Base-by-base conservation (phyloP, 2,329 filamentous ascomycete species). In the Sclerotinia trifoliorum region DNA sequence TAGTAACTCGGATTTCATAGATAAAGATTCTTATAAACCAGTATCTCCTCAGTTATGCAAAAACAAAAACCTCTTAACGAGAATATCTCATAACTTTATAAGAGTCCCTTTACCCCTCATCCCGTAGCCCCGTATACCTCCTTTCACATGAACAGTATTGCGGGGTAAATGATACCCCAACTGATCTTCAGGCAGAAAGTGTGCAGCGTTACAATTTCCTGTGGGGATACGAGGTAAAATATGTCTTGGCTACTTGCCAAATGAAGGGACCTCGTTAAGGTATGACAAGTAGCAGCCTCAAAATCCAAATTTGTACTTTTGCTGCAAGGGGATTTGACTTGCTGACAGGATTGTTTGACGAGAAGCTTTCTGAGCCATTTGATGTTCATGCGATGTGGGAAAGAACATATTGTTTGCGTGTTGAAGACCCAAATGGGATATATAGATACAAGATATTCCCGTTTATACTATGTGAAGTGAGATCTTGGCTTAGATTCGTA, bases 11-110 rank as follows among this genome's bases (percentile, higher is more conserved):
- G 5, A 24, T 24, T 29, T 49, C 21, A 35, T 24, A 6, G 6
- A 10, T 7, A 24, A 24, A 49, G 17, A 10, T 29, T 49, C 19
- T 24, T 24, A 49, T 35, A 35, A 49, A 21, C 29, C 11, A 49
- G n/a, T 39, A 54, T 42, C 11, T 48, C 13, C 4, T 64, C 17
- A 52, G 3, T 21, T 8, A 26, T 21, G 5, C 24, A 15, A 19
- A 63, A 42, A 54, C 19, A 2, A 35, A 35, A 17, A 24, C 3
- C 17, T 8, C 26, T 35, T 17, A 32, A 60, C 13, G 11, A 61
- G 44, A 49, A 24, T 17, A 49, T 61, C 19, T 15, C 26, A 21
- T 17, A n/a, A 26, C 42, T 60, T 66, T 66, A 66, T 66, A 66
- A 19, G n/a, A 24, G 24, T 15, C 35, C 24, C 21, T 19, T 65